These are phyloP conservation scores for Mycena chlorophos DNA, from an alignment of 768 basidiomycete genomes.

Conservation along the genomic window DNA sequence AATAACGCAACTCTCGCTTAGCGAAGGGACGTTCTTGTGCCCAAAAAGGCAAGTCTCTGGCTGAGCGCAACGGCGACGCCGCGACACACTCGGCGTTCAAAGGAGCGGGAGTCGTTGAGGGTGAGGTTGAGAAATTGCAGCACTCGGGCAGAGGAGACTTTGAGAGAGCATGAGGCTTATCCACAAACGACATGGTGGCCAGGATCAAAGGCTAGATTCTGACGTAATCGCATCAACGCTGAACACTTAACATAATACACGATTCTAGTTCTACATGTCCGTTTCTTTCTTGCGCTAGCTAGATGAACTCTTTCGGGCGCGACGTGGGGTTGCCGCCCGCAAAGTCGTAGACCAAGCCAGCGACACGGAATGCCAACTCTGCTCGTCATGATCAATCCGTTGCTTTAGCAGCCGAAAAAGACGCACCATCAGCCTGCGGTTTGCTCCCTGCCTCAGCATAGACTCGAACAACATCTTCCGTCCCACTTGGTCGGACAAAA, in stretches of 20 bases:
- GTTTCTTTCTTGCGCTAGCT: slow-evolving; percentile 3
- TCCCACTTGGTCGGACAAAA: slow-evolving; percentile 96
- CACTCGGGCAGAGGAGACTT: too few species aligned
- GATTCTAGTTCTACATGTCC: slow-evolving; percentile 10
- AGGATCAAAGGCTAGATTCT: background rate
- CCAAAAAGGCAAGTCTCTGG: too few species aligned
- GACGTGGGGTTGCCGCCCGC: slow-evolving; percentile 74
- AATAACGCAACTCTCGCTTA: too few species aligned
- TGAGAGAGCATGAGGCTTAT: too few species aligned
- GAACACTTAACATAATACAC: background rate
- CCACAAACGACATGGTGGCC: too few species aligned
- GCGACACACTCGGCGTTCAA: too few species aligned
- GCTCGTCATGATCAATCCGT: slow-evolving; percentile 12
- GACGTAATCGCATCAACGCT: slow-evolving; percentile 8
- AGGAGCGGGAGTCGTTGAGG: too few species aligned
- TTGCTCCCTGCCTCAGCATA: slow-evolving; percentile 87
- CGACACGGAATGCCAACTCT: slow-evolving; percentile 87
- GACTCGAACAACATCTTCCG: slow-evolving; percentile 96
- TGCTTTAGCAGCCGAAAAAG: background rate
- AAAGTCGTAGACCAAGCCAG: slow-evolving; percentile 82
- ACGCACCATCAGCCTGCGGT: slow-evolving; percentile 80
- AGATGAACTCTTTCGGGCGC: slow-evolving; percentile 81
- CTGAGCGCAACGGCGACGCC: too few species aligned
- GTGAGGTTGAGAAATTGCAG: too few species aligned
- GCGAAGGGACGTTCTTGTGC: too few species aligned